Evolutionary conservation across 306 rosid species (phyloP).

Genomic region (Canavalia gladiata): DNA sequence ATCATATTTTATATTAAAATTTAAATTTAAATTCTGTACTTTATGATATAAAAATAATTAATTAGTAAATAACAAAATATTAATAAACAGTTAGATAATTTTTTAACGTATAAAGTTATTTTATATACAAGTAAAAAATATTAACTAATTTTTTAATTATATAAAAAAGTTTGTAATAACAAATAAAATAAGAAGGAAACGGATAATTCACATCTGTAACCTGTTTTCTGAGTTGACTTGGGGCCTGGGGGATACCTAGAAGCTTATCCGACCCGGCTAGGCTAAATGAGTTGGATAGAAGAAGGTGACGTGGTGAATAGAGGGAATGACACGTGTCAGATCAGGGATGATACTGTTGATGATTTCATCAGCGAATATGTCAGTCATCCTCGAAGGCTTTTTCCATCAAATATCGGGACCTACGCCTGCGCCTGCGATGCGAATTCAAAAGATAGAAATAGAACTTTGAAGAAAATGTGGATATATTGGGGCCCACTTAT

Average conservation of each 20-base stretch:
- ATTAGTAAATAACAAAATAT: too few relatives aligned
- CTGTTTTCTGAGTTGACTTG: neutral
- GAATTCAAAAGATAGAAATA: neutral
- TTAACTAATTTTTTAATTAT: too few relatives aligned
- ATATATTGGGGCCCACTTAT: neutral
- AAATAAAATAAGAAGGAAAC: too few relatives aligned
- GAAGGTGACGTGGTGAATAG: neutral
- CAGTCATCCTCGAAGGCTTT: constrained; percentile 39
- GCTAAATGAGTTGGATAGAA: neutral
- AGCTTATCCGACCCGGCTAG: neutral
- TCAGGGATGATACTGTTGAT: neutral
- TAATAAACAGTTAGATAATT: too few relatives aligned
- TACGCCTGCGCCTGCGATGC: constrained; percentile 10
- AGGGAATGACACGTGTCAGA: constrained; percentile 33
- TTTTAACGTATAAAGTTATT: too few relatives aligned
- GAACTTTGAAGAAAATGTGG: neutral
- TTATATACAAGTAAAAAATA: too few relatives aligned
- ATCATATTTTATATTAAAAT: too few relatives aligned
- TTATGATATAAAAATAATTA: too few relatives aligned
- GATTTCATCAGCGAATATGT: constrained; percentile 26
- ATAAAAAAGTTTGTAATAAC: too few relatives aligned
- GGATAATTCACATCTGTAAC: too few relatives aligned
- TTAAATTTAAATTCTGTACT: too few relatives aligned
- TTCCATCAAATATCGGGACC: constrained; percentile 30
- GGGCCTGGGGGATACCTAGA: neutral